phyloP scores from a whole-genome alignment of 768 basidiomycete genomes.

The Russula vinacea region DNA sequence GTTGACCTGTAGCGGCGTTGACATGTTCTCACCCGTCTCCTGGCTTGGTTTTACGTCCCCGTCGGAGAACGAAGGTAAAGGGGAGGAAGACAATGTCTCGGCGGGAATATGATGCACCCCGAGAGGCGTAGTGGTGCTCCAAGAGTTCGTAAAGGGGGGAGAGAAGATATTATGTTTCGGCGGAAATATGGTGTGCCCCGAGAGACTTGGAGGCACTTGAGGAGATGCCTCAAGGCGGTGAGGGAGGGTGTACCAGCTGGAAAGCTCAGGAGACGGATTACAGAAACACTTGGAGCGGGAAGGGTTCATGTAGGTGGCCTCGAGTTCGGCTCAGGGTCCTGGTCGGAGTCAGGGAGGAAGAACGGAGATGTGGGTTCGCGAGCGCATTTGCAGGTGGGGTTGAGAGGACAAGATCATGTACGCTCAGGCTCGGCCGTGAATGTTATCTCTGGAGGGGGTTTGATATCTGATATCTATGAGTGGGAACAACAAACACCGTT shows the following conservation, averaged over 20 bases:
- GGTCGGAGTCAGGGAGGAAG: too few species aligned
- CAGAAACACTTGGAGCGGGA: background rate
- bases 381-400: background rate
- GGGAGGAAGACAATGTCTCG: background rate
- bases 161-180: background rate
- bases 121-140: background rate
- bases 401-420: background rate
- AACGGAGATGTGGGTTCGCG: background rate
- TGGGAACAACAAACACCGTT: background rate
- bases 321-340: background rate
- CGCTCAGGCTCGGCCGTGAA: background rate
- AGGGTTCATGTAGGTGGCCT: background rate
- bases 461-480: slow-evolving; percentile 3
- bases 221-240: too few species aligned
- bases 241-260: background rate
- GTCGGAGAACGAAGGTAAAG: background rate
- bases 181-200: background rate
- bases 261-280: background rate
- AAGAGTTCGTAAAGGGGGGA: background rate
- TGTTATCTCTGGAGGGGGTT: background rate
- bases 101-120: background rate
- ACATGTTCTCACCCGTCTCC: too few species aligned
- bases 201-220: background rate
- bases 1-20: too few species aligned
- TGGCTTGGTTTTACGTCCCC: too few species aligned